These are phyloP conservation scores for Pyracantha coccinea DNA, from an alignment of 331 rosid genomes.

Conservation along the genomic window DNA sequence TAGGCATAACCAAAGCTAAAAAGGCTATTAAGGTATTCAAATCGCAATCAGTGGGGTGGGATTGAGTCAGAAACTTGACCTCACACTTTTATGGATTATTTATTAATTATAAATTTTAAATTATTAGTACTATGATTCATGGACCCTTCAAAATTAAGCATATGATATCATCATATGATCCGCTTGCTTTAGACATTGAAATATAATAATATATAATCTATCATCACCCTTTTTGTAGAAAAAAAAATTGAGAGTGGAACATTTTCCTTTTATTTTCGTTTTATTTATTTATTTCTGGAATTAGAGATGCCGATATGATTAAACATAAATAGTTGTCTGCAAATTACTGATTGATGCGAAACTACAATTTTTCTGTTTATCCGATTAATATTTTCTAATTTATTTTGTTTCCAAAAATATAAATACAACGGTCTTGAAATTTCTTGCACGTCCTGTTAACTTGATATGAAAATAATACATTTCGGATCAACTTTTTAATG, in stretches of 20 bases:
- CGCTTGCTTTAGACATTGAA: neutral
- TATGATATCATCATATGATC: neutral
- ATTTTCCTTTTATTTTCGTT: too few relatives aligned
- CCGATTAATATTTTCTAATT: neutral
- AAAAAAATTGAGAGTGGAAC: too few relatives aligned
- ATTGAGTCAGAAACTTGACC: constrained; percentile 16
- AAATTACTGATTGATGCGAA: too few relatives aligned
- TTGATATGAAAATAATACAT: too few relatives aligned
- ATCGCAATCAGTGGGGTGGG: constrained; percentile 27
- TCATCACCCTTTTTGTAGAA: neutral
- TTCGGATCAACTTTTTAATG: too few relatives aligned
- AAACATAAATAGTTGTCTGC: neutral
- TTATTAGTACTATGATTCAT: neutral
- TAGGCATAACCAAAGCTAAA: constrained; percentile 29
- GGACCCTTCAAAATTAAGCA: neutral
- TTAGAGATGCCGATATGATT: neutral
- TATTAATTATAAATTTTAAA: neutral
- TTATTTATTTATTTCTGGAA: too few relatives aligned
- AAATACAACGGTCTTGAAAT: neutral
- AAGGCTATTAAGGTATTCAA: constrained; percentile 26
- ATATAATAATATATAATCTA: neutral
- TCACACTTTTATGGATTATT: neutral
- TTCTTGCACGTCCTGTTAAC: too few relatives aligned
- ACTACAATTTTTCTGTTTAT: neutral
- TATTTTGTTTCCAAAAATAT: neutral